Conservation (phyloP, 805 yeast species). For the Spathaspora sp. region DNA sequence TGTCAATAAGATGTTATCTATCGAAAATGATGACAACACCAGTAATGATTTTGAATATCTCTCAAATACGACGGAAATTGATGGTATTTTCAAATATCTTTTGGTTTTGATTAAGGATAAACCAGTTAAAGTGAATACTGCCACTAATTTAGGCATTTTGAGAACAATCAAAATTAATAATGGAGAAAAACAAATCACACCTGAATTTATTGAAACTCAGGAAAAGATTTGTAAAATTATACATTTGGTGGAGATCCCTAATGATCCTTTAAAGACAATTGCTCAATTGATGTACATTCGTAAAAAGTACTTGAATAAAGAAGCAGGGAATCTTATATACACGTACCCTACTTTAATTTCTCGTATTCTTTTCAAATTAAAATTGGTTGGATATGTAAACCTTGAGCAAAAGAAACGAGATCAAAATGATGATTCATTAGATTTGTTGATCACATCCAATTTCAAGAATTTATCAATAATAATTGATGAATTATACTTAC, state of each 20-base stretch:
- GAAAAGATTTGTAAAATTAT: slow-evolving; percentile 67
- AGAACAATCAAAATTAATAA: slow-evolving; percentile 26
- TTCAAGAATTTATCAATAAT: slow-evolving; percentile 73
- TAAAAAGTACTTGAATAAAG: slow-evolving; percentile 47
- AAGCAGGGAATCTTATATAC: slow-evolving; percentile 53
- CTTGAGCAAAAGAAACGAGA: slow-evolving; percentile 21
- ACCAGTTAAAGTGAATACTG: slow-evolving; percentile 25
- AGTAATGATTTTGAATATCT: slow-evolving; percentile 24
- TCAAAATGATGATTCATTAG: slow-evolving; percentile 19
- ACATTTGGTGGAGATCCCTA: slow-evolving; percentile 47
- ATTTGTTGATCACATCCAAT: slow-evolving; percentile 40
- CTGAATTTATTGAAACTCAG: slow-evolving; percentile 44
- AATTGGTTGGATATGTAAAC: slow-evolving; percentile 34
- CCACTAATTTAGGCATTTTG: slow-evolving; percentile 37
- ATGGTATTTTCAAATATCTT: slow-evolving; percentile 57
- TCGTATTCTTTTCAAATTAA: slow-evolving; percentile 55
- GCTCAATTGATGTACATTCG: slow-evolving; percentile 31
- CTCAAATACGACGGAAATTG: slow-evolving; percentile 44
- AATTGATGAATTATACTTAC: slow-evolving; percentile 59
- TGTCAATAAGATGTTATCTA: slow-evolving; percentile 49
- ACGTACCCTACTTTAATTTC: slow-evolving; percentile 77
- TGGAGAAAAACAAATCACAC: slow-evolving; percentile 25
- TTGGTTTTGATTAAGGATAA: slow-evolving; percentile 47
- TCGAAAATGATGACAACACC: slow-evolving; percentile 5
- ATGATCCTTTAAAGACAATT: slow-evolving; percentile 37